Conservation (phyloP, 441 rosid species). For the Populus hybrid region DNA sequence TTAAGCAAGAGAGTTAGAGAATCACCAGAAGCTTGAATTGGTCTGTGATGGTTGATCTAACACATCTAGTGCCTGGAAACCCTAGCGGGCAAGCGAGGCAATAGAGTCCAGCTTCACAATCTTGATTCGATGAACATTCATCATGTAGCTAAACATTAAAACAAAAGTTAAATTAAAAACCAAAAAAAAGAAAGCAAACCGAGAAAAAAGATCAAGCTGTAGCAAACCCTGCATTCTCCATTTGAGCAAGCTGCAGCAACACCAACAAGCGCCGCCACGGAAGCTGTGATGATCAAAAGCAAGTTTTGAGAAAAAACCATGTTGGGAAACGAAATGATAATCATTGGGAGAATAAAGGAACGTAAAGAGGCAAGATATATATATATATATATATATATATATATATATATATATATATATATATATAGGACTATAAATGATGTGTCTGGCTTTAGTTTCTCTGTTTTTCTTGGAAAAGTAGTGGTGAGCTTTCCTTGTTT, state of each 20-base stretch:
- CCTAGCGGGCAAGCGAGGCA: no score
- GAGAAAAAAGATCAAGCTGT: background rate
- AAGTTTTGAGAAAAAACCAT: conserved; percentile 33
- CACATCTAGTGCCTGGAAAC: no score
- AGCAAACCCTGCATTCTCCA: conserved; percentile 5
- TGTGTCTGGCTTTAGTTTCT: no score
- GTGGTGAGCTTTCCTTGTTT: background rate
- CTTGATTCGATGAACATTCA: no score
- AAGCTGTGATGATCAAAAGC: conserved; percentile 9
- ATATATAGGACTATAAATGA: background rate
- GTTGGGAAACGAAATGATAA: background rate
- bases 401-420: background rate
- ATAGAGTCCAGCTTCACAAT: no score
- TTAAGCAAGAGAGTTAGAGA: background rate
- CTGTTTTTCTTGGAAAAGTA: background rate
- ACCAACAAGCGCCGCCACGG: background rate
- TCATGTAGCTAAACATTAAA: no score
- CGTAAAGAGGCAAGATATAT: background rate
- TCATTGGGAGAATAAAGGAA: background rate
- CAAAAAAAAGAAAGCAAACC: no score
- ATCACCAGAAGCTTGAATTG: conserved; percentile 66
- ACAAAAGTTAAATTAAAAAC: no score
- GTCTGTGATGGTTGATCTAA: no score
- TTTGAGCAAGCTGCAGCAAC: background rate
- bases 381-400: background rate